Evolutionary conservation across 257 asterid genomes (phyloP).

Genomic region (Solanum chaucha): DNA sequence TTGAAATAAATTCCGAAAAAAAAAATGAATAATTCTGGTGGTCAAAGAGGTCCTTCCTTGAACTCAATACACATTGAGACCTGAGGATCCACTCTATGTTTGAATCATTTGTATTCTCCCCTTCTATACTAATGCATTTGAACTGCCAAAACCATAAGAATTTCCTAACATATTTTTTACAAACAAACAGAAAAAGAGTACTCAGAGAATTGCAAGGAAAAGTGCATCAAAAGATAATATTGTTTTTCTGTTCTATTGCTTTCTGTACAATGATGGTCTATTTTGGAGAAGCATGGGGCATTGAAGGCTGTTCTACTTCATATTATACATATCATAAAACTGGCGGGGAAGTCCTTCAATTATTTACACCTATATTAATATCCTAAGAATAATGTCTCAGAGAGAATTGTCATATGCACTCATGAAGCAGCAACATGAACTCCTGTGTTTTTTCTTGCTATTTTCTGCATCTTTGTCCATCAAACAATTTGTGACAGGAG

Average conservation of each 20-base stretch:
- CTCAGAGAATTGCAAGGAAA: neutral
- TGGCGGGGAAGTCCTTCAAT: neutral
- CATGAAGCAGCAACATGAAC: constrained; percentile 12
- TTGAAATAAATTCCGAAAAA: neutral
- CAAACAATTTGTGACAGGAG: constrained; percentile 23
- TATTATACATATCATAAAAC: neutral
- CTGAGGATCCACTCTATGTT: neutral
- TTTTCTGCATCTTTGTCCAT: constrained; percentile 11
- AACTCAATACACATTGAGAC: neutral
- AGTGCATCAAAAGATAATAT: neutral
- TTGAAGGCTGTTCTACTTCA: neutral
- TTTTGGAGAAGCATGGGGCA: neutral
- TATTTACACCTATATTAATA: neutral
- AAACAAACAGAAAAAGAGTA: neutral
- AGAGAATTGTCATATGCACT: constrained; percentile 8
- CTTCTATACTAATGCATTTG: neutral
- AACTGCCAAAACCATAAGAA: too few relatives aligned
- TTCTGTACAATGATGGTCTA: neutral
- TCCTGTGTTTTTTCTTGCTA: constrained; percentile 7
- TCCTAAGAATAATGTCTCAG: neutral
- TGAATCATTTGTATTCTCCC: neutral
- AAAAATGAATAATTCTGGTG: neutral
- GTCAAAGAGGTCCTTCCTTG: neutral
- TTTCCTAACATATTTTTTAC: neutral
- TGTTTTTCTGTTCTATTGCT: neutral